Percentiles rank a stretch among this genome's conserved stretches.
phyloP scores from a whole-genome alignment of 2,329 filamentous ascomycete genomes.

The Penicillium oxalicum region DNA sequence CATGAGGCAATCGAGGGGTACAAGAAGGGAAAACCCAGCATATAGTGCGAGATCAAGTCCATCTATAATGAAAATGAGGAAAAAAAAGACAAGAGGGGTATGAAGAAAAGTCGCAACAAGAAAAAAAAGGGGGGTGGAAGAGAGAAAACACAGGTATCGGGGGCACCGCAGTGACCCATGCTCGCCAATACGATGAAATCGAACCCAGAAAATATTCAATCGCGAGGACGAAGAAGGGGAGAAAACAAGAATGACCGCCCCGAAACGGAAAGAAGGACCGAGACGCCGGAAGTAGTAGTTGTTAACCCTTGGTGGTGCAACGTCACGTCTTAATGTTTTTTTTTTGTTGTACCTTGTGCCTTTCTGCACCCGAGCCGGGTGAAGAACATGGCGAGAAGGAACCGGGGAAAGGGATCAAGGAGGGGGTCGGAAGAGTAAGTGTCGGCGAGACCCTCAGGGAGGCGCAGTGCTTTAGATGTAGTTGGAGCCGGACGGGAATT shows the following conservation, averaged over 20 bases:
- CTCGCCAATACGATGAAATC: slow-evolving; percentile 16
- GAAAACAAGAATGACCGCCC: no score
- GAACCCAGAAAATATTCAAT: background rate
- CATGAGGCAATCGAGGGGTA: slow-evolving; percentile 18
- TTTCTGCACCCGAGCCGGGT: no score
- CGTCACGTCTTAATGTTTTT: no score
- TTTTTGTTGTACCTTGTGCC: no score
- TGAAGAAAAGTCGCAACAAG: slow-evolving; percentile 25
- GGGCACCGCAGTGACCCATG: slow-evolving; percentile 4
- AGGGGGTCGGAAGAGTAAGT: slow-evolving; percentile 6
- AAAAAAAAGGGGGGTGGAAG: slow-evolving; percentile 7
- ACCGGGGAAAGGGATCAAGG: background rate
- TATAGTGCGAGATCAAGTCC: slow-evolving; percentile 30
- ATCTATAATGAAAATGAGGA: slow-evolving; percentile 22
- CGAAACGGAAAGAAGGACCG: no score
- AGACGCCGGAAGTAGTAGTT: no score
- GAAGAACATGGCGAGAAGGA: no score
- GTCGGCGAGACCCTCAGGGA: slow-evolving; percentile 6
- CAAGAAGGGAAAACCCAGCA: slow-evolving; percentile 1
- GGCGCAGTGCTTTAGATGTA: slow-evolving; percentile 25
- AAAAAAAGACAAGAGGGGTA: slow-evolving; percentile 35
- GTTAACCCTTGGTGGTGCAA: no score
- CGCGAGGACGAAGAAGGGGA: background rate
- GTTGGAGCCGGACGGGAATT: slow-evolving; percentile 60
- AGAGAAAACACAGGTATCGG: background rate